Base-by-base conservation (phyloP, 805 yeast species). In the Hanseniaspora osmophila region DNA sequence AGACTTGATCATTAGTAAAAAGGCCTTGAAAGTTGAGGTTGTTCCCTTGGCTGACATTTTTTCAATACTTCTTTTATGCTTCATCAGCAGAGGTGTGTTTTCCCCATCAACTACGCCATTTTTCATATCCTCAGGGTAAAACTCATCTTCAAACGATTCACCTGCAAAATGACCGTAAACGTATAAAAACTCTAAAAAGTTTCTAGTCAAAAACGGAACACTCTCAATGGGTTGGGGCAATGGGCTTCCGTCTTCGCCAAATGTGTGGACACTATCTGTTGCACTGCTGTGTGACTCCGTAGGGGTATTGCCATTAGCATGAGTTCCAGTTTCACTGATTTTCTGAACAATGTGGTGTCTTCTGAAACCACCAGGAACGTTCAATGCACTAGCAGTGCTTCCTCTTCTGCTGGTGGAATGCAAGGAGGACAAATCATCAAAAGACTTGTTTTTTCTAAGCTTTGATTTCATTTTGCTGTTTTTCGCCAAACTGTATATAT, bases 121-220 rank as follows among this genome's bases (percentile, higher is more conserved):
- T 37, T 54, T 32, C 15, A 7, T 19, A 50, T 38, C 19, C 69
- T 77, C 22, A 56, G 67, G 53, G 48, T 58, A 54, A 45, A 67
- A 74, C 55, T 78, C 87, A 55, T 77, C 82, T 54, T 81, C 90
- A 45, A 83, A 69, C 37, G 78, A 75, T 61, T 83, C 92, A 57
- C 94, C 94, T 2, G 92, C 92, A 62, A 84, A 84, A 65, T 84
- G 90, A 6, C 94, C 94, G 60, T 84, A 84, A 7, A 84, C 70
- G 50, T 83, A 78, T 41, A 84, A 65, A 55, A 84, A 84, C 59
- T 84, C 92, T 52, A 83, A 67, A 51, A 84, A 84, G 59, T 83
- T 84, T 48, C 76, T 71, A 1, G 94, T 78, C 37, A 82, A 59
- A 47, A 78, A 69, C 10, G 77, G 73, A 2, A 68, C 64, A 41